Evolutionary conservation across 768 basidiomycete species (phyloP).

Genomic region (Favolaschia claudopus): DNA sequence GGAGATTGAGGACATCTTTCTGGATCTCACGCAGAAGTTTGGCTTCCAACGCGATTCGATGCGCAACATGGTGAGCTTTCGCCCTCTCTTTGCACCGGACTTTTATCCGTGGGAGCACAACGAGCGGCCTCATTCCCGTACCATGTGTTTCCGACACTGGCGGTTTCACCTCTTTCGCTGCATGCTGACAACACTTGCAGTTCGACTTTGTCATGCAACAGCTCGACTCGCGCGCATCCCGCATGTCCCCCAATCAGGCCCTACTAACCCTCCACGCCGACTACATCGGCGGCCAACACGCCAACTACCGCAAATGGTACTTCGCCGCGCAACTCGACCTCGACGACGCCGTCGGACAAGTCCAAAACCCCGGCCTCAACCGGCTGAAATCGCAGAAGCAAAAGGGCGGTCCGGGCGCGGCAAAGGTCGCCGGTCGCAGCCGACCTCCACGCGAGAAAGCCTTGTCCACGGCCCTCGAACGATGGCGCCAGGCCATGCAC

Average conservation of each 20-base stretch:
- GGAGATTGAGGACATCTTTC: conserved; percentile 98
- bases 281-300: conserved; percentile 97
- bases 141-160: too few species aligned
- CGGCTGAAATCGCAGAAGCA: conserved; percentile 78
- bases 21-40: conserved; percentile 98
- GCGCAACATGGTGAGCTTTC: conserved; percentile 85
- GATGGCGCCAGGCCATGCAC: conserved; percentile 98
- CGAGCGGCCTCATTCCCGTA: too few species aligned
- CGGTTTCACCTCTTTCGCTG: not conserved
- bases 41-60: conserved; percentile 96
- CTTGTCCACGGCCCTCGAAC: conserved; percentile 83
- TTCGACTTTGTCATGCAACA: conserved; percentile 99
- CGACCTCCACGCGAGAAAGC: conserved; percentile 65
- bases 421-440: conserved; percentile 42
- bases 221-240: conserved; percentile 94
- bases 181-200: conserved; percentile 43
- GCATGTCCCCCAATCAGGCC: conserved; percentile 97
- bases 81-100: conserved; percentile 5
- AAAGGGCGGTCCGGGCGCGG: too few species aligned
- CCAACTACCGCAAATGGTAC: conserved; percentile 99
- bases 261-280: conserved; percentile 96
- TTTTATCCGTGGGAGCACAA: too few species aligned
- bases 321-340: conserved; percentile 99
- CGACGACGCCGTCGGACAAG: conserved; percentile 94
- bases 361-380: conserved; percentile 89